Evolutionary conservation across 805 yeast species (phyloP).

Genomic region (Cyberlindnera euphorbiiphila): DNA sequence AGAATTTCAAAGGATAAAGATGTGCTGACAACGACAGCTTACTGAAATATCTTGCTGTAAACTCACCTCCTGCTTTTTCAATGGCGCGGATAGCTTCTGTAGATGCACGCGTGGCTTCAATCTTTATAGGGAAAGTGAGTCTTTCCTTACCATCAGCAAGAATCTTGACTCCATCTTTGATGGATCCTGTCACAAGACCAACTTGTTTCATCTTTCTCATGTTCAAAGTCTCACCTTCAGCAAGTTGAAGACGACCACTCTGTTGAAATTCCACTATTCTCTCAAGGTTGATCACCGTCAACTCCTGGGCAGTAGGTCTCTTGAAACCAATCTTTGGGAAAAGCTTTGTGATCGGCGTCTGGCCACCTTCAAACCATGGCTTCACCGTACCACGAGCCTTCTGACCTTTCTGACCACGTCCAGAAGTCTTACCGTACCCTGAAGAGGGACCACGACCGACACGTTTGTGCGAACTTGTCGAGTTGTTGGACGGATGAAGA

Average conservation of each 20-base stretch:
- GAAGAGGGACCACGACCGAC: constrained; percentile 97
- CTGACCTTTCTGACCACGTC: constrained; percentile 98
- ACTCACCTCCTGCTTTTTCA: constrained; percentile 69
- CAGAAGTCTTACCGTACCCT: constrained; percentile 90
- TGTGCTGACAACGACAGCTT: constrained; percentile 71
- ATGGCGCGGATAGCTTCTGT: constrained; percentile 66
- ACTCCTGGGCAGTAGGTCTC: constrained; percentile 51
- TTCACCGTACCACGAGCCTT: constrained; percentile 91
- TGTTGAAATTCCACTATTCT: constrained; percentile 70
- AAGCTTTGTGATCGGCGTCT: constrained; percentile 81
- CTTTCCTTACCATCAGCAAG: constrained; percentile 60
- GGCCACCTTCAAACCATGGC: constrained; percentile 98
- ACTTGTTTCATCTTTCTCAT: constrained; percentile 73
- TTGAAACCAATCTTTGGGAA: constrained; percentile 86
- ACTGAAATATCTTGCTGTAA: constrained; percentile 67
- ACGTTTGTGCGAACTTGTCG: constrained; percentile 60
- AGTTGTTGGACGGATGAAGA: constrained; percentile 57
- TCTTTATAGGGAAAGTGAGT: constrained; percentile 56
- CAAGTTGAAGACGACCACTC: constrained; percentile 56
- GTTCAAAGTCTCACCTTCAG: constrained; percentile 59
- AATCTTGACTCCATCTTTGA: constrained; percentile 78
- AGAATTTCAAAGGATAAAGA: constrained; percentile 65
- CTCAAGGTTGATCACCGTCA: constrained; percentile 53
- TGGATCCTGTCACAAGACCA: constrained; percentile 68
- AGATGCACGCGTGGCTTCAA: constrained; percentile 84